Percentiles rank a stretch among this genome's conserved stretches.
Conservation (phyloP, 306 rosid genomes). For the Trifolium fragiferum region DNA sequence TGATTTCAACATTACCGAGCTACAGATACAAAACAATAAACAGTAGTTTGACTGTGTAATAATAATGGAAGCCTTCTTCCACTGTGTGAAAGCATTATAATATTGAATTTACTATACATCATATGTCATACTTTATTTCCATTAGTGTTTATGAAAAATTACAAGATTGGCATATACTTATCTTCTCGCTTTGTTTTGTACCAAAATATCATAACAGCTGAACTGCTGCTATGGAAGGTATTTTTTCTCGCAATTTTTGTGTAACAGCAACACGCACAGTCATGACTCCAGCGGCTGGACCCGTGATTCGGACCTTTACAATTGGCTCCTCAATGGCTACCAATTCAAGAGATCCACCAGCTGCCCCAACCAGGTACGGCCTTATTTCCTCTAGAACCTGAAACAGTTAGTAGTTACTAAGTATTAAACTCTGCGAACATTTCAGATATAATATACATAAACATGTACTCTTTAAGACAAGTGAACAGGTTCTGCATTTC, state of each 20-base stretch:
- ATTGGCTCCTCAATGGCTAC: constrained; percentile 92
- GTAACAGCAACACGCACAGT: constrained; percentile 97
- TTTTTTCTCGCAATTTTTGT: constrained; percentile 91
- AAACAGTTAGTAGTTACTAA: constrained; percentile 11
- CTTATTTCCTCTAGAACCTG: constrained; percentile 97
- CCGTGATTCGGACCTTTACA: constrained; percentile 63
- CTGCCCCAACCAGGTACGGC: constrained; percentile 89
- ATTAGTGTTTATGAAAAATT: constrained; percentile 28
- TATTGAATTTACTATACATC: constrained; percentile 42
- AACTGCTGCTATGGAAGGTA: constrained; percentile 86
- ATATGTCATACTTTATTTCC: constrained; percentile 33
- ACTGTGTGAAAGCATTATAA: constrained; percentile 13
- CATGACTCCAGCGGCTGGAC: constrained; percentile 84
- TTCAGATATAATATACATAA: constrained; percentile 11
- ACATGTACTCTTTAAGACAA: constrained; percentile 18
- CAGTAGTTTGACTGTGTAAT: background rate
- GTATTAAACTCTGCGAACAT: background rate
- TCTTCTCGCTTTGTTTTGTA: constrained; percentile 11
- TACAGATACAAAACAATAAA: background rate
- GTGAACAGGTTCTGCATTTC: constrained; percentile 18
- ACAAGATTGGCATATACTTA: constrained; percentile 35
- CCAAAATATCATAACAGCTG: constrained; percentile 62
- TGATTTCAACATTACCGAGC: constrained; percentile 8
- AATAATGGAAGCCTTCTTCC: constrained; percentile 25
- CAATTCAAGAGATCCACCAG: constrained; percentile 85